These are phyloP conservation scores for Ophiostoma montium DNA, from an alignment of 2,329 filamentous ascomycete genomes.

Conservation along the genomic window DNA sequence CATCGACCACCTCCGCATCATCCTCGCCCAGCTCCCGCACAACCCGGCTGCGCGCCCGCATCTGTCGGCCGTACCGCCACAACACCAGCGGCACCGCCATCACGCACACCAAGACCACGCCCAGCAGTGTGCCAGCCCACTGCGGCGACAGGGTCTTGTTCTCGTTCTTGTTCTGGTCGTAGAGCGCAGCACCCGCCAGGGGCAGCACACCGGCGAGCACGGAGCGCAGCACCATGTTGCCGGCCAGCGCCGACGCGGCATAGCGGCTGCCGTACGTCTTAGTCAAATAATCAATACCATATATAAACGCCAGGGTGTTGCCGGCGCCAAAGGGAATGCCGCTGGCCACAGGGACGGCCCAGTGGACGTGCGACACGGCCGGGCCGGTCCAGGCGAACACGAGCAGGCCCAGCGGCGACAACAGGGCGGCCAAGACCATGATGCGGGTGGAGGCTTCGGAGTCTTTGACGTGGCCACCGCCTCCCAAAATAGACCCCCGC, in stretches of 20 bases:
- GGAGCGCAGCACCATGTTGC: slow-evolving; percentile 57
- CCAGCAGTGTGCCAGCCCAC: slow-evolving; percentile 61
- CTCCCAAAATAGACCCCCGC: no score
- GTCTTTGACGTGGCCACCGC: slow-evolving; percentile 62
- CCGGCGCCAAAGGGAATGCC: slow-evolving; percentile 65
- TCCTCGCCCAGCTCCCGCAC: slow-evolving; percentile 23
- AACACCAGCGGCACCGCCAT: slow-evolving; percentile 67
- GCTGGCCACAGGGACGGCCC: slow-evolving; percentile 60
- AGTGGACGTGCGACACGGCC: slow-evolving; percentile 58
- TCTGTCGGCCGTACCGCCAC: slow-evolving; percentile 40
- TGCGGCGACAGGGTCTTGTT: slow-evolving; percentile 48
- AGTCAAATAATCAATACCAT: slow-evolving; percentile 62
- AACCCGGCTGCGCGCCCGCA: slow-evolving; percentile 32
- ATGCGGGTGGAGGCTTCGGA: slow-evolving; percentile 74
- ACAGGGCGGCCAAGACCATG: slow-evolving; percentile 62
- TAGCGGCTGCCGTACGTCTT: slow-evolving; percentile 65
- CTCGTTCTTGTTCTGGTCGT: no score
- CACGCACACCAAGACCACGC: slow-evolving; percentile 51
- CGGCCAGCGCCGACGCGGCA: slow-evolving; percentile 60
- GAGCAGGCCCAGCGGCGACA: slow-evolving; percentile 66
- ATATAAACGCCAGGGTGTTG: slow-evolving; percentile 65
- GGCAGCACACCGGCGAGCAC: slow-evolving; percentile 57
- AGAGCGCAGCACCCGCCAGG: slow-evolving; percentile 59
- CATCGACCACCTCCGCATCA: no score
- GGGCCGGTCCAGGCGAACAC: slow-evolving; percentile 85